Evolutionary conservation across 2,329 filamentous ascomycete genomes (phyloP).

Genomic region (Xylariaceae sp.): DNA sequence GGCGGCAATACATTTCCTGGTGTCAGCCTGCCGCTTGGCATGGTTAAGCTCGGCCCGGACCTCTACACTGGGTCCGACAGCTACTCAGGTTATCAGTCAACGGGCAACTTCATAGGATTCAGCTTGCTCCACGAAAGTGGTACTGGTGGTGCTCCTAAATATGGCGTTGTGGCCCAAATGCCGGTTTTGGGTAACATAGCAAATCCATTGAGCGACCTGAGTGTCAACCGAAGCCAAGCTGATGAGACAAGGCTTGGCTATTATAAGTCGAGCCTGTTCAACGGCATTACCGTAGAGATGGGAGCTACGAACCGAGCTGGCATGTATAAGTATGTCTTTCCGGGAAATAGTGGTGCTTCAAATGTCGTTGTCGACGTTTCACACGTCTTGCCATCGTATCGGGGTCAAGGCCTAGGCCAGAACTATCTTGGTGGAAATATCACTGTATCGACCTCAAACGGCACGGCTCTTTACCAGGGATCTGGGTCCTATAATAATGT

Average conservation of each 20-base stretch:
- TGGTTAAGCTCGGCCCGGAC: conserved; percentile 58
- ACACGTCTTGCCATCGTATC: conserved; percentile 67
- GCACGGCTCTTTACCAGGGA: conserved; percentile 59
- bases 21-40: conserved; percentile 53
- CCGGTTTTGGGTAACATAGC: conserved; percentile 55
- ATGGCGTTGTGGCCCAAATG: conserved; percentile 68
- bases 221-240: conserved; percentile 57
- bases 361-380: conserved; percentile 68
- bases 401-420: conserved; percentile 66
- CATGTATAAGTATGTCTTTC: conserved; percentile 67
- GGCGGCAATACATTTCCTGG: conserved; percentile 59
- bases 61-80: conserved; percentile 55
- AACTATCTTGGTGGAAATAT: conserved; percentile 67
- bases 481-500: conserved; percentile 68
- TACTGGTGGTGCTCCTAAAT: conserved; percentile 73
- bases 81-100: conserved; percentile 58
- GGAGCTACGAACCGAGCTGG: conserved; percentile 62
- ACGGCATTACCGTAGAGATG: conserved; percentile 63
- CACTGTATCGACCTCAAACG: conserved; percentile 52
- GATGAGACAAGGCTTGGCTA: conserved; percentile 65
- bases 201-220: conserved; percentile 62
- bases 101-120: conserved; percentile 63
- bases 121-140: conserved; percentile 70
- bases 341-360: conserved; percentile 44
- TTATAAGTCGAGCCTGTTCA: conserved; percentile 62